A percentile compares a stretch with the other conserved stretches of the same genome.
Conservation (phyloP, 768 basidiomycete genomes). For the Boletus huronensis region DNA sequence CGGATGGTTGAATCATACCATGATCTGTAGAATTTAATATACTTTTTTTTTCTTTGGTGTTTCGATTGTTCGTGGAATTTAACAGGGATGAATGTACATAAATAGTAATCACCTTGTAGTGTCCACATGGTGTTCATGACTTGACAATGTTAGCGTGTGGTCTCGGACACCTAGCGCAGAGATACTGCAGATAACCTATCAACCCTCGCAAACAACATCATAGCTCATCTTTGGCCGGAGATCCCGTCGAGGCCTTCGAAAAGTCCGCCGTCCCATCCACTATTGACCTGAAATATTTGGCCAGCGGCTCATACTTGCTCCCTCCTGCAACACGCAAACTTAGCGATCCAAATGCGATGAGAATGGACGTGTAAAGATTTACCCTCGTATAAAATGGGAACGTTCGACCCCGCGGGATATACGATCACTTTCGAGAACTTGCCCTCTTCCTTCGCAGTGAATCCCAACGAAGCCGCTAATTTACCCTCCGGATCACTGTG, state of each 20-base stretch:
- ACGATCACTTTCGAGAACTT: slow-evolving; percentile 67
- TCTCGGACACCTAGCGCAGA: not conserved
- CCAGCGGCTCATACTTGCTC: slow-evolving; percentile 70
- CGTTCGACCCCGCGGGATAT: slow-evolving; percentile 59
- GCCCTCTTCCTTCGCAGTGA: slow-evolving; percentile 47
- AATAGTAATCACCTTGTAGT: not conserved
- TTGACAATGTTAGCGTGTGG: not conserved
- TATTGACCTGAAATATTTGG: slow-evolving; percentile 69
- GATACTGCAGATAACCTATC: not conserved
- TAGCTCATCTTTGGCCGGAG: slow-evolving; percentile 31
- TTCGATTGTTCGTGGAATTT: not conserved
- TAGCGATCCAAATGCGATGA: not conserved
- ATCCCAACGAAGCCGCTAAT: slow-evolving; percentile 54
- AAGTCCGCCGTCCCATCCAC: slow-evolving; percentile 66
- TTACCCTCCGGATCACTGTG: slow-evolving; percentile 65
- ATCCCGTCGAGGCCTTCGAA: slow-evolving; percentile 36
- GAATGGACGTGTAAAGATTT: slow-evolving; percentile 5
- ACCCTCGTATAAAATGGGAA: slow-evolving; percentile 69
- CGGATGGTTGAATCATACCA: not conserved
- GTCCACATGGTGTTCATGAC: not conserved
- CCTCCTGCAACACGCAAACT: slow-evolving; percentile 41
- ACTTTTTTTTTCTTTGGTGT: not conserved
- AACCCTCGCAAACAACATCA: slow-evolving; percentile 11
- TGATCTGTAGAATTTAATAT: not conserved
- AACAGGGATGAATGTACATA: not conserved